Evolutionary conservation across 2,329 filamentous ascomycete genomes (phyloP).

Genomic region (Aspergillus persii): DNA sequence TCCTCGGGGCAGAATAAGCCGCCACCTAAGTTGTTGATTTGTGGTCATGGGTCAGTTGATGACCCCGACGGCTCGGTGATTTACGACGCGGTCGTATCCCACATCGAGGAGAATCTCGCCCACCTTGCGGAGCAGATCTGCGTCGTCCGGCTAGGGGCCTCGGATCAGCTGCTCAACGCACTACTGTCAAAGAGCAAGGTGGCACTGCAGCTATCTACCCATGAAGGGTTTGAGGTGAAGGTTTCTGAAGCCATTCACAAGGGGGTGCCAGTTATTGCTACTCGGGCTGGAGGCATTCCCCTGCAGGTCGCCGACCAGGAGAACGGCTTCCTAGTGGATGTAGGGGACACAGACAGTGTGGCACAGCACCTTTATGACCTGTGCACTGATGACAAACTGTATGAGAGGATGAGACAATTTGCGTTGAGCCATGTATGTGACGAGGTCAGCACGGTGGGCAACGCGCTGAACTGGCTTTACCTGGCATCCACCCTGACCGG

Average conservation of each 20-base stretch:
- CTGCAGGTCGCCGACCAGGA: conserved; percentile 70
- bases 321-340: conserved; percentile 71
- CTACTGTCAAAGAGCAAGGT: conserved; percentile 70
- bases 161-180: conserved; percentile 76
- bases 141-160: conserved; percentile 73
- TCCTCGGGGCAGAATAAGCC: conserved; percentile 48
- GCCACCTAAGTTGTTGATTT: conserved; percentile 70
- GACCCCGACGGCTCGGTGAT: conserved; percentile 73
- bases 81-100: conserved; percentile 68
- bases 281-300: conserved; percentile 73
- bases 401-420: conserved; percentile 64
- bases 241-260: conserved; percentile 81
- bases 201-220: conserved; percentile 74
- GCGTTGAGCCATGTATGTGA: conserved; percentile 69
- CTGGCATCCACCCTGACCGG: conserved; percentile 66
- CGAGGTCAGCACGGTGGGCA: conserved; percentile 78
- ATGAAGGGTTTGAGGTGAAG: conserved; percentile 84
- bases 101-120: conserved; percentile 62
- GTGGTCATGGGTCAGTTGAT: conserved; percentile 76
- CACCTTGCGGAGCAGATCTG: conserved; percentile 65
- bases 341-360: conserved; percentile 68
- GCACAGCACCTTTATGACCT: conserved; percentile 65
- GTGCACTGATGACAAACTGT: conserved; percentile 64
- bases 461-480: conserved; percentile 73
- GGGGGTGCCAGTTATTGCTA: conserved; percentile 74